Evolutionary conservation across 768 basidiomycete species (phyloP).

Genomic region (Porphyrellus cyaneotinctus): DNA sequence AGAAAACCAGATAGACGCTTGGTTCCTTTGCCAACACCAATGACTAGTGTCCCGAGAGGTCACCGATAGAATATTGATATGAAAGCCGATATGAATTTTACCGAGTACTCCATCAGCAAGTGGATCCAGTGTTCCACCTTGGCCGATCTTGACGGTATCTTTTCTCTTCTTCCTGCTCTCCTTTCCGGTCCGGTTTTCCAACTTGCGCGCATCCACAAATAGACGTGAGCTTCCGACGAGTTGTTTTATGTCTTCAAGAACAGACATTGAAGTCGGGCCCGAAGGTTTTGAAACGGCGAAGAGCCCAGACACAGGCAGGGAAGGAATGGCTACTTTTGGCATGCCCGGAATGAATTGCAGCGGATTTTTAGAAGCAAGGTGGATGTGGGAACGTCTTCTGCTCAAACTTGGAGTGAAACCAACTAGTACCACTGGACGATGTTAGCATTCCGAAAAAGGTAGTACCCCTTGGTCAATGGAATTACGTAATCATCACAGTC

Average conservation of each 20-base stretch:
- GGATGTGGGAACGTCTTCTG: background rate
- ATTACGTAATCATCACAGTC: too few relatives aligned
- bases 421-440: too few relatives aligned
- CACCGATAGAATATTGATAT: background rate
- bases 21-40: conserved; percentile 87
- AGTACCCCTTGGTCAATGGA: too few relatives aligned
- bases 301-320: conserved; percentile 69
- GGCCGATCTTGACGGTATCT: conserved; percentile 74
- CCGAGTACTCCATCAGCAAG: conserved; percentile 94
- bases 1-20: conserved; percentile 82
- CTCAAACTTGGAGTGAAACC: background rate
- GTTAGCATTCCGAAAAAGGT: too few relatives aligned
- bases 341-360: conserved; percentile 34
- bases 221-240: conserved; percentile 73
- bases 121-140: conserved; percentile 95
- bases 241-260: conserved; percentile 81
- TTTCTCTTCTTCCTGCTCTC: conserved; percentile 38
- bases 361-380: background rate
- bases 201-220: conserved; percentile 60
- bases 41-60: conserved; percentile 47
- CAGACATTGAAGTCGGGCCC: conserved; percentile 87
- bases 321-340: conserved; percentile 57
- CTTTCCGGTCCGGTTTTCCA: conserved; percentile 47
- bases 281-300: conserved; percentile 92
- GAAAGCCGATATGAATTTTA: conserved; percentile 32